Conservation (phyloP, 345 rosid species). For the Brassica napus region DNA sequence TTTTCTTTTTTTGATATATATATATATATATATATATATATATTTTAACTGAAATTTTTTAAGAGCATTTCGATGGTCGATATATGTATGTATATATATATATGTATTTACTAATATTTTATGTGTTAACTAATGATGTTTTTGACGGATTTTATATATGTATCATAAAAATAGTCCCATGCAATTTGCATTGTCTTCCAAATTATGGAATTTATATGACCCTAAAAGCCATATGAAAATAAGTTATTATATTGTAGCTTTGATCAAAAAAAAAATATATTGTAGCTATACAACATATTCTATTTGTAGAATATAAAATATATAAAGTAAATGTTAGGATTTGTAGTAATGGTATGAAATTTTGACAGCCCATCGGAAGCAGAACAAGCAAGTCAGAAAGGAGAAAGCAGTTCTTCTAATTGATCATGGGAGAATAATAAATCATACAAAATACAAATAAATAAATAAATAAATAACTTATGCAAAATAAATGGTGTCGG, state of each 20-base stretch:
- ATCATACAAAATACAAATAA: not conserved
- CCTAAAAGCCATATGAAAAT: not conserved
- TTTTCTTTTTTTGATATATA: not conserved
- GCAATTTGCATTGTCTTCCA: not conserved
- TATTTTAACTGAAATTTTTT: no score
- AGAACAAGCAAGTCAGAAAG: not conserved
- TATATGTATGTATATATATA: no score
- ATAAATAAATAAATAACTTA: no score
- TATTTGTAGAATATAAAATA: not conserved
- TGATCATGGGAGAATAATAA: not conserved
- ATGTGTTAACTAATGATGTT: not conserved
- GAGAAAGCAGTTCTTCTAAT: not conserved
- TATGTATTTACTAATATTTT: not conserved
- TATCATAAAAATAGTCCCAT: not conserved
- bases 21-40: no score
- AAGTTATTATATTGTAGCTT: not conserved
- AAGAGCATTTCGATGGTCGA: no score
- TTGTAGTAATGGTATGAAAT: not conserved
- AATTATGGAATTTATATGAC: not conserved
- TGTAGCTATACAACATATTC: not conserved
- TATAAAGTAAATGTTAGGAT: not conserved
- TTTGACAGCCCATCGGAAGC: not conserved
- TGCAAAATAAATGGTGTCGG: not conserved
- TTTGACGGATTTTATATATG: not conserved
- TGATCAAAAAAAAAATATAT: no score